Evolutionary conservation across 2,329 filamentous ascomycete genomes (phyloP).

Genomic region (Chaetomiaceae sp.): DNA sequence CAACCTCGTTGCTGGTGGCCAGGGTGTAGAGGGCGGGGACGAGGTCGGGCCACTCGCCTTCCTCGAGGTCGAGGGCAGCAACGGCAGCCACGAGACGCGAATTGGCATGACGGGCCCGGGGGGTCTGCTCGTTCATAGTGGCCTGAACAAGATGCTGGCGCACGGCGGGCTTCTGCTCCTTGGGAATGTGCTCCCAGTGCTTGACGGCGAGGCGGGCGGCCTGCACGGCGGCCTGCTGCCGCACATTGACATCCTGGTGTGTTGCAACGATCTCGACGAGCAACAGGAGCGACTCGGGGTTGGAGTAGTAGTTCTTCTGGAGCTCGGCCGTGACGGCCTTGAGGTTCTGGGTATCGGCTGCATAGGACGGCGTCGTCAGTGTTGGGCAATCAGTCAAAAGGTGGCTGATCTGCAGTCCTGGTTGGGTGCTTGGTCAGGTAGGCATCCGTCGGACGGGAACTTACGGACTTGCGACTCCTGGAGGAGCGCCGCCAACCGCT

Average conservation of each 20-base stretch:
- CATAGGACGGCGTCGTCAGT: too few relatives aligned
- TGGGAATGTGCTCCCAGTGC: constrained; percentile 73
- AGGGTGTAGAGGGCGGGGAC: constrained; percentile 74
- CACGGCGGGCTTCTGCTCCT: constrained; percentile 71
- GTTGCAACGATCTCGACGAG: constrained; percentile 84
- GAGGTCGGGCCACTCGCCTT: constrained; percentile 79
- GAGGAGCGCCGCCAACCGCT: constrained; percentile 24
- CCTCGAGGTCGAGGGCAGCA: constrained; percentile 76
- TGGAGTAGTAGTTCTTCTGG: constrained; percentile 88
- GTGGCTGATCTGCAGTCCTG: too few relatives aligned
- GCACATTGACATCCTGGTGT: constrained; percentile 64
- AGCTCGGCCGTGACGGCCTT: constrained; percentile 86
- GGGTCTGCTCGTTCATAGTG: constrained; percentile 70
- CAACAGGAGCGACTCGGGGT: constrained; percentile 74
- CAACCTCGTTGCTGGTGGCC: constrained; percentile 64
- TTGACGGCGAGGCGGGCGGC: constrained; percentile 73
- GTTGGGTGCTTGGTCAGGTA: too few relatives aligned
- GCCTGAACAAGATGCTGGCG: constrained; percentile 78
- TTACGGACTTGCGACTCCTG: constrained; percentile 25
- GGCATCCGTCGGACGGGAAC: too few relatives aligned
- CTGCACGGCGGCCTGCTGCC: constrained; percentile 89
- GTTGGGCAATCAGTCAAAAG: too few relatives aligned
- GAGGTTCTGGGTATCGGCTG: constrained; percentile 82
- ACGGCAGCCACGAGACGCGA: constrained; percentile 84
- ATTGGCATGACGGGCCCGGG: constrained; percentile 75